Evolutionary conservation across 768 basidiomycete species (phyloP).

Genomic region (Phallus indusiatus): DNA sequence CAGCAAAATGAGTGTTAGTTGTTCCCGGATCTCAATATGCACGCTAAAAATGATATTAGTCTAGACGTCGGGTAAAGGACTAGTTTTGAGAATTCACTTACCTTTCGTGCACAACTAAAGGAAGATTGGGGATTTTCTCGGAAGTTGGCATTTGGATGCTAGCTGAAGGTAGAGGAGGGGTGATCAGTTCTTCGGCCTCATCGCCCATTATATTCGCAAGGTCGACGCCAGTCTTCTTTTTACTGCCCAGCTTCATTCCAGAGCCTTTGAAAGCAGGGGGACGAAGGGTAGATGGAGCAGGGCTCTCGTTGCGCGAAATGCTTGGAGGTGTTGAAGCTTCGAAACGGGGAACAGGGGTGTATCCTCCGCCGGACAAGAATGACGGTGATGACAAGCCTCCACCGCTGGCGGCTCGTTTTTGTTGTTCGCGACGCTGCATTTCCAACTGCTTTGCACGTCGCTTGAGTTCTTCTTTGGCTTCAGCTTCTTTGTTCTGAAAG

Average conservation of each 20-base stretch:
- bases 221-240: slow-evolving; percentile 85
- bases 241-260: slow-evolving; percentile 94
- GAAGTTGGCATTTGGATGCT: slow-evolving; percentile 31
- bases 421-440: slow-evolving; percentile 93
- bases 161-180: slow-evolving; percentile 31
- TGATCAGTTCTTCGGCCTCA: slow-evolving; percentile 49
- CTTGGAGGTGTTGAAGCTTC: slow-evolving; percentile 47
- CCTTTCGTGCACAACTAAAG: slow-evolving; percentile 71
- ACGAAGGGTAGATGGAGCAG: slow-evolving; percentile 41
- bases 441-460: slow-evolving; percentile 96
- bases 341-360: slow-evolving; percentile 62
- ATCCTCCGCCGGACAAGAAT: slow-evolving; percentile 45
- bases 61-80: not conserved
- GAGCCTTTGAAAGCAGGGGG: slow-evolving; percentile 82
- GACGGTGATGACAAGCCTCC: slow-evolving; percentile 42
- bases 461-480: slow-evolving; percentile 98
- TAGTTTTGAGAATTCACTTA: slow-evolving; percentile 20
- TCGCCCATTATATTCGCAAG: slow-evolving; percentile 81
- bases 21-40: slow-evolving; percentile 80
- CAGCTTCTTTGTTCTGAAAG: slow-evolving; percentile 90
- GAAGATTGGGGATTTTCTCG: slow-evolving; percentile 47
- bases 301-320: slow-evolving; percentile 31
- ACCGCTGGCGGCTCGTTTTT: slow-evolving; percentile 52
- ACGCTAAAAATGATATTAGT: slow-evolving; percentile 42
- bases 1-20: slow-evolving; percentile 66